Evolutionary conservation across 2,329 filamentous ascomycete species (phyloP), one percentile per base, ranked within the genome.

Genomic region (Fusarium virguliforme): DNA sequence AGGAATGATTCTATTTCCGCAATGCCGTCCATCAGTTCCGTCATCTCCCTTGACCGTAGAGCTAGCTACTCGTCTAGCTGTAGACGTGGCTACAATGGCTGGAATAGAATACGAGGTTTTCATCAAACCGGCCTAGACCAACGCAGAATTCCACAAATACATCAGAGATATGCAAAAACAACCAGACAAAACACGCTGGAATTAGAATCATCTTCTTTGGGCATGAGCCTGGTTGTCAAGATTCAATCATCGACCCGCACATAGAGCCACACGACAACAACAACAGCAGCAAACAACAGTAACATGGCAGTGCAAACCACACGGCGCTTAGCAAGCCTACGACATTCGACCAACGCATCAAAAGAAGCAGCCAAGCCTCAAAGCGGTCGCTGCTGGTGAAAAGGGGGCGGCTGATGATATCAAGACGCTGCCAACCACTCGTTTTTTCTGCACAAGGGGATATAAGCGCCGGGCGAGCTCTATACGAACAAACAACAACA

Each of bases 91-190:
- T 30, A 24, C 24, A 9, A 48, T 48, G 41, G 41, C n/a, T n/a
- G 13, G 43, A 48, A 48, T 48, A 48, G 18, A 48, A 48, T 48
- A 48, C 43, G 43, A 50, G 43, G 43, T 50, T 50, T 30, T 50
- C 43, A 50, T 50, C 26, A 50, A 50, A 50, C 43, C 18, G 43
- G 26, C 9, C 43, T 50, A 50, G 43, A 50, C 26, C 15, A 15
- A 15, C 43, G 8, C n/a, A 50, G 18, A 30, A 18, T 50, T 30
- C 43, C 43, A 50, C 43, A 50, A 15, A 50, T 30, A 10, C 26
- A 50, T 50, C 15, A 6, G 6, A 50, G 18, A 50, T 28, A 50
- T 26, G 4, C 43, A 24, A 50, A 30, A 50, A 30, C 43, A 50
- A 50, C 15, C 43, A 26, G 26, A 26, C 18, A 18, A 30, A 50